phyloP scores from a whole-genome alignment of 179 eudicot genomes.

The Beta lomatogona region DNA sequence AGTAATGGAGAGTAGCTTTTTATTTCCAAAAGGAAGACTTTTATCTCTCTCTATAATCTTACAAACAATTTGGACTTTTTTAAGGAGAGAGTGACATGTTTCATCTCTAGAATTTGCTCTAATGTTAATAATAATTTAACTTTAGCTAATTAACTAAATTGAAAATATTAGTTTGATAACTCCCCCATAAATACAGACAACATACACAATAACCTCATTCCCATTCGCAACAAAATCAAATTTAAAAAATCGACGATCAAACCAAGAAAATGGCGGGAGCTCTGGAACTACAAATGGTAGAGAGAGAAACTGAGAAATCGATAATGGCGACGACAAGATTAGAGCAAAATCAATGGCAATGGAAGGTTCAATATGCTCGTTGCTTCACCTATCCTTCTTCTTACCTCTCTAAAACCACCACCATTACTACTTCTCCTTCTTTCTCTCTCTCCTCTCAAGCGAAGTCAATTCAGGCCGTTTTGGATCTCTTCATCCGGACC shows the following conservation, averaged over 20 bases:
- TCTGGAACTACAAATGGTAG: constrained; percentile 12
- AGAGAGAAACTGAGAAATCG: constrained; percentile 16
- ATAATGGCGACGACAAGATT: constrained; percentile 23
- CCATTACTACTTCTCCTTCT: neutral
- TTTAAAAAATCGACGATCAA: neutral
- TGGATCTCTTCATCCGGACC: constrained; percentile 44
- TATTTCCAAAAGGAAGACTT: no score
- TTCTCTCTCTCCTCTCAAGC: constrained; percentile 14
- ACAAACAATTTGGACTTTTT: no score
- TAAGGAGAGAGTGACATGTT: no score
- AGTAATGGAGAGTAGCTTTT: no score
- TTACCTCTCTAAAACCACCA: constrained; percentile 1
- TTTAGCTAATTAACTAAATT: no score
- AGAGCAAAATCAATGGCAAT: constrained; percentile 25
- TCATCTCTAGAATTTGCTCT: no score
- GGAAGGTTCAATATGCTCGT: constrained; percentile 60
- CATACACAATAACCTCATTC: no score
- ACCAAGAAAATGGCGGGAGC: constrained; percentile 49
- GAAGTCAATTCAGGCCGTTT: constrained; percentile 23
- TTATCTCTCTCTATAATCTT: no score
- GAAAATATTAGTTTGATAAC: no score
- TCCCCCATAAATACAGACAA: constrained; percentile 1
- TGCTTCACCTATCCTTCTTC: constrained; percentile 48
- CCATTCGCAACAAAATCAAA: neutral
- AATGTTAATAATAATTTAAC: no score